phyloP scores from a whole-genome alignment of 2,329 filamentous ascomycete species.

The Arachnomyces sp. region DNA sequence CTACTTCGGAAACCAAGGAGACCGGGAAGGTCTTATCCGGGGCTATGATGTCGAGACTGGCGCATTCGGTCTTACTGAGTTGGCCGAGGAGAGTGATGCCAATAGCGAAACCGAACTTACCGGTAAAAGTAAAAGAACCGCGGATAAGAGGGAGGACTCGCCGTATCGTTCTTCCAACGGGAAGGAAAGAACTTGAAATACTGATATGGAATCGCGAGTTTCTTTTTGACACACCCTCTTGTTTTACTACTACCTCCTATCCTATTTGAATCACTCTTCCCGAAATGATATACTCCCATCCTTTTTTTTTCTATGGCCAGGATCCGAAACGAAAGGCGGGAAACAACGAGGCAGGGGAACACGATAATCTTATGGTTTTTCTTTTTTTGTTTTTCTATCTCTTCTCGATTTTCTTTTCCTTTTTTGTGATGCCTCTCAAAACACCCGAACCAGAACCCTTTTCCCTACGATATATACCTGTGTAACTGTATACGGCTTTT shows the following conservation, averaged over 20 bases:
- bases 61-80: conserved; percentile 68
- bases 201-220: too few species aligned
- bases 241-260: too few species aligned
- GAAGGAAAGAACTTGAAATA: too few species aligned
- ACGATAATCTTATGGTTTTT: conserved; percentile 4
- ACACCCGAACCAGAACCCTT: too few species aligned
- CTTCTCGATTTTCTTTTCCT: conserved; percentile 1
- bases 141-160: background rate
- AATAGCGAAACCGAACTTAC: conserved; percentile 26
- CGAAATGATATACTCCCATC: too few species aligned
- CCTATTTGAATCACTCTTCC: too few species aligned
- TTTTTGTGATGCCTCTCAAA: conserved; percentile 10
- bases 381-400: background rate
- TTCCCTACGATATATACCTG: too few species aligned
- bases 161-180: background rate
- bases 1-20: conserved; percentile 50
- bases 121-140: background rate
- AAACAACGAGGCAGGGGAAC: background rate
- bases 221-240: too few species aligned
- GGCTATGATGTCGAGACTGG: conserved; percentile 80
- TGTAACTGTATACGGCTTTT: too few species aligned
- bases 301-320: too few species aligned
- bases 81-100: conserved; percentile 70
- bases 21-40: conserved; percentile 76
- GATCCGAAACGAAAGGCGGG: too few species aligned